phyloP scores from a whole-genome alignment of 192 early-diverging fungal genomes.

The Spinellus fusiger region DNA sequence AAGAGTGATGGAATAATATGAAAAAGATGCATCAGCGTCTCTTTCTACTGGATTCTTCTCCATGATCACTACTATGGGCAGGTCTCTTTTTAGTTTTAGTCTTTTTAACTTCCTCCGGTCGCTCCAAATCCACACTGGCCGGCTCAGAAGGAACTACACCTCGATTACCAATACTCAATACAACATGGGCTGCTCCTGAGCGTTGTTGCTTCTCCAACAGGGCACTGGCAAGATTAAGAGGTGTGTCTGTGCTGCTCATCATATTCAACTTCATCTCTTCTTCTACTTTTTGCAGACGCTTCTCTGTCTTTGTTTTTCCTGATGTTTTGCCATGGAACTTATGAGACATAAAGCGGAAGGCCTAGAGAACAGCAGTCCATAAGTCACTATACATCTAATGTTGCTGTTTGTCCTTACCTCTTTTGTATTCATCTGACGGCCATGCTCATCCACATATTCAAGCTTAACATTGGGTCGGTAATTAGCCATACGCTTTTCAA shows the following conservation, averaged over 20 bases:
- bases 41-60: neutral
- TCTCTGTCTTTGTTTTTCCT: constrained; percentile 94
- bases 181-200: constrained; percentile 72
- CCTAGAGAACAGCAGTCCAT: constrained; percentile 35
- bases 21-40: neutral
- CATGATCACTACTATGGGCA: neutral
- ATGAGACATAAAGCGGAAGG: constrained; percentile 85
- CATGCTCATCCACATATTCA: constrained; percentile 87
- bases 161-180: constrained; percentile 74
- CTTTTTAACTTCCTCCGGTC: neutral
- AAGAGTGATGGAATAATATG: too few relatives aligned
- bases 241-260: constrained; percentile 68
- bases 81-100: neutral
- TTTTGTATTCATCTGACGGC: constrained; percentile 73
- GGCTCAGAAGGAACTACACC: constrained; percentile 31
- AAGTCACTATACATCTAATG: neutral
- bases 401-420: constrained; percentile 46
- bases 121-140: neutral
- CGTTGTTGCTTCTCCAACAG: constrained; percentile 65
- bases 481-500: constrained; percentile 79
- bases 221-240: constrained; percentile 67
- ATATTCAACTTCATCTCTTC: constrained; percentile 72
- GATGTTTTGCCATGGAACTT: constrained; percentile 93
- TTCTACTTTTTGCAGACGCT: constrained; percentile 73
- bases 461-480: constrained; percentile 89